A percentile compares a stretch with the other conserved stretches of the same genome.
Evolutionary conservation across 202 grass and related monocot species (phyloP).

Genomic region (Dendrocalamus latiflorus): DNA sequence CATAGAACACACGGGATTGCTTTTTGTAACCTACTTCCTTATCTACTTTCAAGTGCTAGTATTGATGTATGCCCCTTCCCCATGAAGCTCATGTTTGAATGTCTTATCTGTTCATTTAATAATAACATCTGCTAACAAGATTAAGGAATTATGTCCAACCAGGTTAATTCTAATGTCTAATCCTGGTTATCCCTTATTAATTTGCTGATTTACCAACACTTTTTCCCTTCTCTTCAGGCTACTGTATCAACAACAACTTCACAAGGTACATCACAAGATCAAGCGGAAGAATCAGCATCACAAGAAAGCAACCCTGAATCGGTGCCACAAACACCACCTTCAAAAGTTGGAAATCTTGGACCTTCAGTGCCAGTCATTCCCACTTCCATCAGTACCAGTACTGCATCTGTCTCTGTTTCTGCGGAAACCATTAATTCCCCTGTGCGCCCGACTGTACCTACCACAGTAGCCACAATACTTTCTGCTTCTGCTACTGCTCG

Average conservation of each 20-base stretch:
- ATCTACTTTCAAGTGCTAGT: constrained; percentile 13
- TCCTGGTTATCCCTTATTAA: constrained; percentile 5
- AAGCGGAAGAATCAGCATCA: constrained; percentile 53
- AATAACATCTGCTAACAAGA: not conserved
- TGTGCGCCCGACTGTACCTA: constrained; percentile 37
- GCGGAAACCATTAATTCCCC: constrained; percentile 48
- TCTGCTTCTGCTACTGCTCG: constrained; percentile 49
- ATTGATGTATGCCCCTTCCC: not conserved
- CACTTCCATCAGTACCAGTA: constrained; percentile 39
- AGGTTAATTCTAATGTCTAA: not conserved
- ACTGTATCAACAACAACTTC: constrained; percentile 44
- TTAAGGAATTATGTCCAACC: not conserved
- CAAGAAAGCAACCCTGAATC: constrained; percentile 67
- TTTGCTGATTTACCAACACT: constrained; percentile 23
- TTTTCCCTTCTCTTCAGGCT: constrained; percentile 47
- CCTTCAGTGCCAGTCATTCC: constrained; percentile 39
- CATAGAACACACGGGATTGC: not conserved
- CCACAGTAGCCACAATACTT: constrained; percentile 43
- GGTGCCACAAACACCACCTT: constrained; percentile 58
- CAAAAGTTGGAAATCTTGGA: constrained; percentile 54
- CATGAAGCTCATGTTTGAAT: constrained; percentile 5
- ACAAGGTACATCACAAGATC: constrained; percentile 58
- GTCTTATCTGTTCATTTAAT: constrained; percentile 8
- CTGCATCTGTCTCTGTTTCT: constrained; percentile 28
- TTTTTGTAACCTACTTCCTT: constrained; percentile 27